Conservation (phyloP, 2,329 filamentous ascomycete genomes). For the Beauveria caledonica region DNA sequence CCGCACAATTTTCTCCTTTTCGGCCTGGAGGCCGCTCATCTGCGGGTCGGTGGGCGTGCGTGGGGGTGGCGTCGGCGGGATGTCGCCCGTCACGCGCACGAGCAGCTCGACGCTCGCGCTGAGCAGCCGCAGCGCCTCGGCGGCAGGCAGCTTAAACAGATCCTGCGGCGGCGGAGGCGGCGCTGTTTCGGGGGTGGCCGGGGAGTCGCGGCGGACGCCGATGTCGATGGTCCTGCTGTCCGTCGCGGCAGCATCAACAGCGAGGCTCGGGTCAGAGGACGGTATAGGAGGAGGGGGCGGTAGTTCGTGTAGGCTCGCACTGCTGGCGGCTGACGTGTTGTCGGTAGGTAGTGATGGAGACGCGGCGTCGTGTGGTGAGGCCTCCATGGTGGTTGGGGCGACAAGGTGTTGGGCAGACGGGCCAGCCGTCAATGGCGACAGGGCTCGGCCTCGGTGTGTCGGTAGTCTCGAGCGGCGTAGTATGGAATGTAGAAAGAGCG, state of each 20-base stretch:
- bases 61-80: conserved; percentile 71
- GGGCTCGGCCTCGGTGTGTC: neutral
- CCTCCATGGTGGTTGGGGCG: neutral
- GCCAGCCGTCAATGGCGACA: neutral
- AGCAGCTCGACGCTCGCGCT: conserved; percentile 62
- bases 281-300: conserved; percentile 38
- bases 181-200: conserved; percentile 19
- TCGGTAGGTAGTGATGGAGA: neutral
- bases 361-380: neutral
- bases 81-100: conserved; percentile 65
- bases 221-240: neutral
- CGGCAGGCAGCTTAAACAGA: conserved; percentile 63
- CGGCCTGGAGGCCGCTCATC: conserved; percentile 54
- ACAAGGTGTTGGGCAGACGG: neutral
- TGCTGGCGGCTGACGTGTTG: neutral
- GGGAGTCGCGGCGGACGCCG: conserved; percentile 5
- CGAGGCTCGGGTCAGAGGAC: conserved; percentile 29
- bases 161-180: conserved; percentile 39
- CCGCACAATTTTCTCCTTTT: conserved; percentile 52
- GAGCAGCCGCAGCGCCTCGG: conserved; percentile 73
- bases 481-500: neutral
- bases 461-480: neutral
- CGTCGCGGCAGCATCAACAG: conserved; percentile 9
- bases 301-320: conserved; percentile 16
- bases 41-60: conserved; percentile 56